phyloP scores from a whole-genome alignment of 192 early-diverging fungal genomes.

The Rhizophagus clarus region DNA sequence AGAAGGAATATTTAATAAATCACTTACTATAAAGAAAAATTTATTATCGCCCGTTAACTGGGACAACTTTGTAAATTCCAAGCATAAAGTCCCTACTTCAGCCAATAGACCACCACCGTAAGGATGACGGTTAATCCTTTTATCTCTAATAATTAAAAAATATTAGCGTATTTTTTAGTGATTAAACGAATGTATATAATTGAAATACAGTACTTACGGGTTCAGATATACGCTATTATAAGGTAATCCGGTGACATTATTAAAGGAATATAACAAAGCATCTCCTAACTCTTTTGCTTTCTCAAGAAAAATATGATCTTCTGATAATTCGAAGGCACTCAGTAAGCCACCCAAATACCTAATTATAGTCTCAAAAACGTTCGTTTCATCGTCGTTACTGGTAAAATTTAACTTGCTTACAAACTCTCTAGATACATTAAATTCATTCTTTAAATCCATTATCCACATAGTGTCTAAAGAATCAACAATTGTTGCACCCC shows the following conservation, averaged over 20 bases:
- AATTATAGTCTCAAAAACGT: conserved; percentile 86
- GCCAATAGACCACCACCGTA: conserved; percentile 45
- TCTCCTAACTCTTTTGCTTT: conserved; percentile 74
- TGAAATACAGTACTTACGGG: too few relatives aligned
- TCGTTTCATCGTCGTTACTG: conserved; percentile 45
- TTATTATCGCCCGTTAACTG: conserved; percentile 71
- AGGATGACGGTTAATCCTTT: too few relatives aligned
- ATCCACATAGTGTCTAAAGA: conserved; percentile 85
- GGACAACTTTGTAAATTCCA: conserved; percentile 86
- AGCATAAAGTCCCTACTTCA: conserved; percentile 76
- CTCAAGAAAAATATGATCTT: conserved; percentile 64
- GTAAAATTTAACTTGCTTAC: conserved; percentile 64
- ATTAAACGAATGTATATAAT: too few relatives aligned
- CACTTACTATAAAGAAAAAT: conserved; percentile 62
- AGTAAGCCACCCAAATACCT: conserved; percentile 76
- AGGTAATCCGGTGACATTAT: conserved; percentile 70
- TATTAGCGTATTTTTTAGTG: too few relatives aligned
- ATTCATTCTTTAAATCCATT: conserved; percentile 82
- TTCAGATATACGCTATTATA: conserved; percentile 38
- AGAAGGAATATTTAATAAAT: background rate
- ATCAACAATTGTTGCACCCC: conserved; percentile 82
- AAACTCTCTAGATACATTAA: conserved; percentile 68
- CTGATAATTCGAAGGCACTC: conserved; percentile 81
- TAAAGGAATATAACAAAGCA: conserved; percentile 71
- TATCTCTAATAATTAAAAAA: too few relatives aligned